Conservation (phyloP, 1,139 yeast species). For the Saccharomyces hybrid region DNA sequence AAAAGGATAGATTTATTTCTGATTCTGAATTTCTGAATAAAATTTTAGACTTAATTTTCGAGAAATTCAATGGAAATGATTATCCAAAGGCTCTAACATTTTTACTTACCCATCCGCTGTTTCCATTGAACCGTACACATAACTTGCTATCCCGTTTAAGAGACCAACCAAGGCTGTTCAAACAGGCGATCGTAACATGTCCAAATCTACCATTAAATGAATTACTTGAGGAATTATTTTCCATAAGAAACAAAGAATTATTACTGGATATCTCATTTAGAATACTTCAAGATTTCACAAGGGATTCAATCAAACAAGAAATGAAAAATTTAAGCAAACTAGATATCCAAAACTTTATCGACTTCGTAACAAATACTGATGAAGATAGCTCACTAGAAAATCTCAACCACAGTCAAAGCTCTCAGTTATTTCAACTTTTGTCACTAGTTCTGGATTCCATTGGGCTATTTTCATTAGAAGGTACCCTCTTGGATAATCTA, state of each 20-base stretch:
- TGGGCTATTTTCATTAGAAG: conserved; percentile 30
- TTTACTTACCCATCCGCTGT: conserved; percentile 77
- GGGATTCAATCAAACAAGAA: conserved; percentile 26
- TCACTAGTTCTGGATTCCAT: conserved; percentile 30
- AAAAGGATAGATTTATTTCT: conserved; percentile 53
- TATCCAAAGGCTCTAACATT: conserved; percentile 63
- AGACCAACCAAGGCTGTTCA: conserved; percentile 52
- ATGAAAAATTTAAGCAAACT: conserved; percentile 28
- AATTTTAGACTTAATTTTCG: conserved; percentile 41
- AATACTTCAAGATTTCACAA: conserved; percentile 48
- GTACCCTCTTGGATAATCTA: conserved; percentile 19
- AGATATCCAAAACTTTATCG: conserved; percentile 29
- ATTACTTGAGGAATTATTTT: conserved; percentile 49
- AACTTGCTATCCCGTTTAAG: conserved; percentile 48
- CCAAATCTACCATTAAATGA: conserved; percentile 60
- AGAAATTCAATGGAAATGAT: conserved; percentile 15
- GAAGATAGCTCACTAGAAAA: conserved; percentile 11
- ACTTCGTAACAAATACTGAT: conserved; percentile 23
- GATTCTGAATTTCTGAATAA: conserved; percentile 50
- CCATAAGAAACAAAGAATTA: conserved; percentile 51
- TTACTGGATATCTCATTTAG: conserved; percentile 64
- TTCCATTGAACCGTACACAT: conserved; percentile 52
- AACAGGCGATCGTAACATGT: conserved; percentile 76
- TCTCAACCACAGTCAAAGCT: conserved; percentile 13
- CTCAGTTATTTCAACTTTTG: conserved; percentile 28